Base-by-base conservation (phyloP, 768 basidiomycete species). In the Chalciporus piperatus region DNA sequence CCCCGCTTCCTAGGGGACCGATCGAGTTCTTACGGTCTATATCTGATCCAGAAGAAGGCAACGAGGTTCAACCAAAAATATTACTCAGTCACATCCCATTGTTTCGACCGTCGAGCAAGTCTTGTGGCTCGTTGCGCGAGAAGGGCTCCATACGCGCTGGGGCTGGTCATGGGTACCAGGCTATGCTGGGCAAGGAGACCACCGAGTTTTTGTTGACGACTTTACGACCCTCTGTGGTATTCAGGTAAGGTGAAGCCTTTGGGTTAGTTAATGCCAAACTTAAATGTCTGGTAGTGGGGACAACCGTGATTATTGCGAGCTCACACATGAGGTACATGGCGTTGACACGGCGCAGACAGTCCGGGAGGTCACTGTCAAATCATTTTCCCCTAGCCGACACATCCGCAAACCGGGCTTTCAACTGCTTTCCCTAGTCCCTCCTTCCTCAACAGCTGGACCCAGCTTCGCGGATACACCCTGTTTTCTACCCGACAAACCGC, bases 291-390 rank as follows among this genome's bases (percentile, higher is more conserved):
- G 30, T 56, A 90, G 89, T 61, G 94, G 85, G 6, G 92, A 98
- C 69, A 90, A 96, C 67, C 88, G 91, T 45, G 94, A 97, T 69
- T 90, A 90, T 60, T 98, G 94, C 61, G 89, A 92, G 58, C 78
- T 86, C 60, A 70, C 69, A 20, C 89, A 90, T 65, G 70, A 70
- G 30, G 56, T 72, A 9, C 62, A 67, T 4, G 59, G 54, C n/a
- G 54, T 59, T 17, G 61, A 66, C 40, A 43, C 53, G 54, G 47
- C 49, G 14, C 55, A 54, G 56, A 52, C 61, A 3, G 73, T 85
- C 40, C 84, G 84, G 42, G 93, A 96, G 70, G 80, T 93, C 19
- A 94, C 92, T 1, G 75, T 96, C 52, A 95, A 93, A 67, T 88
- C 92, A 0, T 93, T 96, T 67, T 87, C 89, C 14, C 82, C 84